Conservation (phyloP, 768 basidiomycete species). For the Botryobasidium botryosum region DNA sequence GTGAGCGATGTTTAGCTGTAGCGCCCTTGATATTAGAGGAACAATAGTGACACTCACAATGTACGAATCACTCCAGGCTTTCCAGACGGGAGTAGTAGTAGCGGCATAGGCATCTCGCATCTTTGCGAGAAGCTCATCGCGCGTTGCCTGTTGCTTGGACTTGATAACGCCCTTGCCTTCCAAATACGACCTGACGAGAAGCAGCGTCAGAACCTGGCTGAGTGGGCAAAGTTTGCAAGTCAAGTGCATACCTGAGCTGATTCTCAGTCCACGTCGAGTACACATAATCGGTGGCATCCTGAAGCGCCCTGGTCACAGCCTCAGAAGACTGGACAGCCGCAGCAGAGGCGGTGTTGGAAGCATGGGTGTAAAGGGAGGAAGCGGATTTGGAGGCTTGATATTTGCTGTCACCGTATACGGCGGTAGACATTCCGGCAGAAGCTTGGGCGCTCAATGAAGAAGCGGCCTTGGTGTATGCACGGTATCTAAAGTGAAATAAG, state of each 20-base stretch:
- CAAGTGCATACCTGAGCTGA: too few relatives aligned
- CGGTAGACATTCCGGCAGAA: conserved; percentile 35
- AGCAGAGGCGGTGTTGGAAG: conserved; percentile 11
- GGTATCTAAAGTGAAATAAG: conserved; percentile 21
- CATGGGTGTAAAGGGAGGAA: conserved; percentile 11
- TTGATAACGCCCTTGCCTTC: conserved; percentile 58
- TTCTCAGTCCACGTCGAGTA: conserved; percentile 57
- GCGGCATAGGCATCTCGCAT: conserved; percentile 54
- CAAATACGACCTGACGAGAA: conserved; percentile 55
- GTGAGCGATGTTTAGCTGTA: too few relatives aligned
- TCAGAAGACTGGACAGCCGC: conserved; percentile 19
- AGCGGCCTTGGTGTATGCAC: conserved; percentile 41
- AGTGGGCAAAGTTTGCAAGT: too few relatives aligned
- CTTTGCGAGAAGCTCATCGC: conserved; percentile 47
- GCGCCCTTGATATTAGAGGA: too few relatives aligned
- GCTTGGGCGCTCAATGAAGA: conserved; percentile 35
- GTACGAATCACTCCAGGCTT: conserved; percentile 75
- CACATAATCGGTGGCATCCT: conserved; percentile 70
- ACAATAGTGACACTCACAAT: conserved; percentile 34
- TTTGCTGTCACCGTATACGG: conserved; percentile 28
- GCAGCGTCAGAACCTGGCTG: background rate
- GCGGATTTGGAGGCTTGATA: conserved; percentile 22
- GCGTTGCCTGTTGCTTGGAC: conserved; percentile 40
- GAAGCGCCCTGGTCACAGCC: conserved; percentile 37
- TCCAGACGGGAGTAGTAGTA: conserved; percentile 49